phyloP scores from a whole-genome alignment of 225 moss, liverwort and hornwort species.

The Marchantia polymorpha region DNA sequence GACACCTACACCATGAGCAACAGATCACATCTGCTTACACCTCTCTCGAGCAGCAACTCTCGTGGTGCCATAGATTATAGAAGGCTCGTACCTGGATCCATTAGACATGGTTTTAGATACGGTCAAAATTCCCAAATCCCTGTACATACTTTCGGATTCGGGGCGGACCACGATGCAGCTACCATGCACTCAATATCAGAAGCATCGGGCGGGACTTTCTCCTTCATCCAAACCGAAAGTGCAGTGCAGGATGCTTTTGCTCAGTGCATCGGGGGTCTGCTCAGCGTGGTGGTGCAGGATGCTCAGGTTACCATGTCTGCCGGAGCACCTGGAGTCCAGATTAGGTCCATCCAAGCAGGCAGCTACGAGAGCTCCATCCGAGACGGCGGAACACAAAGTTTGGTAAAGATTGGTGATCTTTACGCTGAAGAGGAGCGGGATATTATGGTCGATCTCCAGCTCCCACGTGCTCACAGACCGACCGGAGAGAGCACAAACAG shows the following conservation, averaged over 20 bases:
- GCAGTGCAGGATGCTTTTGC: conserved; percentile 55
- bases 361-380: conserved; percentile 35
- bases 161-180: conserved; percentile 45
- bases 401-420: conserved; percentile 48
- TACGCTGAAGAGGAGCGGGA: conserved; percentile 53
- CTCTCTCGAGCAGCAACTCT: not conserved
- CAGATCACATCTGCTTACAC: conserved; percentile 13
- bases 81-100: conserved; percentile 41
- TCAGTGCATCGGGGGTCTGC: conserved; percentile 50
- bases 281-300: conserved; percentile 45
- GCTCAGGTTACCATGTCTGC: conserved; percentile 27
- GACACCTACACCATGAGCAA: conserved; percentile 42
- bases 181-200: conserved; percentile 46
- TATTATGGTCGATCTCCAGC: conserved; percentile 35
- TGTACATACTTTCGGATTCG: conserved; percentile 53
- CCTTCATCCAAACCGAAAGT: conserved; percentile 45
- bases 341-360: conserved; percentile 42
- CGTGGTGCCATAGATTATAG: conserved; percentile 14
- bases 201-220: conserved; percentile 48
- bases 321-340: conserved; percentile 25
- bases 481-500: not conserved
- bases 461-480: conserved; percentile 21
- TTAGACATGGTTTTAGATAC: conserved; percentile 23
- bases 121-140: conserved; percentile 29
- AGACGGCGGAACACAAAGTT: conserved; percentile 17